Evolutionary conservation across 2,329 filamentous ascomycete species (phyloP), one percentile per base, ranked within the genome.

Genomic region (Calonectria pseudoreteaudii): DNA sequence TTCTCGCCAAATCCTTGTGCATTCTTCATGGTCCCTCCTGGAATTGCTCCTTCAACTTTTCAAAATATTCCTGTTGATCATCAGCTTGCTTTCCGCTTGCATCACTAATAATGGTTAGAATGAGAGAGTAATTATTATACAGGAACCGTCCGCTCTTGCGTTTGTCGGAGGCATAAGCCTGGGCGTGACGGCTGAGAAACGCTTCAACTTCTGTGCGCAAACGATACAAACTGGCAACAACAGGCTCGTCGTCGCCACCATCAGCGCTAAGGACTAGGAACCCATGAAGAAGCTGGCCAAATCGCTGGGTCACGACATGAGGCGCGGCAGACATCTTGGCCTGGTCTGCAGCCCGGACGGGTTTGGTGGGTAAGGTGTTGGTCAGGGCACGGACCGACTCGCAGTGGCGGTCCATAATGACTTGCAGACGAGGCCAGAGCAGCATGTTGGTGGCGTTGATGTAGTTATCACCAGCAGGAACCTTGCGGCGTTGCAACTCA

Each of bases 371-470:
- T 81, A 88, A 89, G 71, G 81, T 87, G 84, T 83, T 92, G 73
- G 83, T 93, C 81, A 88, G 88, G 82, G 82, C 90, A 66, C 93
- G 94, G 44, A 99, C 90, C 0, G 95, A 97, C 68, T 98, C 95
- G 85, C 94, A 95, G 83, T 99, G 97, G 70, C 93, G 90, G 82
- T 98, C 96, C 92, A 99, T 98, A 79, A 98, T 93, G 71, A 95
- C 91, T 84, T 99, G 97, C 80, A 99, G 94, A 31, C 96, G 93
- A 10, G 97, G 97, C 97, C 97, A 99, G 8, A 99, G 91, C 3
- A 97, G 91, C 95, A 99, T 99, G 81, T 94, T 96, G 7, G 95
- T 98, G 58, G 92, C 96, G 83, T 99, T 99, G 82, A 98, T 93
- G 82, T 99, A 99, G 49, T 92, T 90, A 81, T 99, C 97, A 2